Evolutionary conservation across 257 asterid species (phyloP), one percentile per base, ranked within the genome.

Genomic region (Solanum infundibuliforme): DNA sequence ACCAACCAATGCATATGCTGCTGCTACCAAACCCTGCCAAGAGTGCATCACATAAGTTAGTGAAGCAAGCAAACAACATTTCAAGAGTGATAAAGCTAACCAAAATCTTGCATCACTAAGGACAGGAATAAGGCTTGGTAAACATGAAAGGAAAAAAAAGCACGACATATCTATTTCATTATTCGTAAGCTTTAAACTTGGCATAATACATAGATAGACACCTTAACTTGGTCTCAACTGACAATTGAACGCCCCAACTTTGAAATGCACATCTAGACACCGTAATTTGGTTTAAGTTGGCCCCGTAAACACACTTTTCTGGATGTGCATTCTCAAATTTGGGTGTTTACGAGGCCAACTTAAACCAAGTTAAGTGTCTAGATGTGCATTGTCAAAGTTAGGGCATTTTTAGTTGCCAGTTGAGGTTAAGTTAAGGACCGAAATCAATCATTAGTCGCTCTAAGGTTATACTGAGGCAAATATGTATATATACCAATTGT

Each of bases 11-110:
- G 72, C 88, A 86, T 86, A 86, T 52, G 69, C 84, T 46, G 84
- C 38, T 73, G 83, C 88, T 73, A 73, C 83, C 43, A 73, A 86
- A 73, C 88, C 88, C 88, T 86, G 84, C 73, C 68, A 46, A 21
- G 60, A 86, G 84, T 18, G 82, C 18, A 72, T 73, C 18, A 73
- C 69, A 32, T 74, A 39, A 86, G 68, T 69, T 55, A 73, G 39
- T 46, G 69, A 46, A 27, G 71, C 32, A 86, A 86, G 55, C 58
- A 60, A 71, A 72, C 69, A 86, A 72, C 43, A 25, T 18, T n/a
- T 39, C 87, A 73, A 86, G 73, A 48, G 48, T 23, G 55, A 86
- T 23, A 86, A 86, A 86, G 36, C 55, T 81, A 81, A 31, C 29
- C 38, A 48, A 81, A 81, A 46, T 81, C 68, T 27, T 81, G 85